Base-by-base conservation (phyloP, 75 land plant species). In the Pseudotsuga menziesii region DNA sequence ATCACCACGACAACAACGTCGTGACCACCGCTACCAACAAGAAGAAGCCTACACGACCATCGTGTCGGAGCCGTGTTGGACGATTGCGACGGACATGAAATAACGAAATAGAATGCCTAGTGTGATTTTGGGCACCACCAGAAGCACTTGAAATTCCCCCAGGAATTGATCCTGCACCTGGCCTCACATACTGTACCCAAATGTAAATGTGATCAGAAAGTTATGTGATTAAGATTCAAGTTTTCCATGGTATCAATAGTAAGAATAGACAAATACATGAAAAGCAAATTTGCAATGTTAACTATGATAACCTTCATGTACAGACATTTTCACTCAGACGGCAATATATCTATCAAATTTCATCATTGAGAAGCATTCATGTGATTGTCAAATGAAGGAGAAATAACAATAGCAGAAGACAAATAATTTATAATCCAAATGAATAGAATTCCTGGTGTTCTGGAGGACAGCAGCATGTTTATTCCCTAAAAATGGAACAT, bases 131-230 rank as follows among this genome's bases (percentile, higher is more conserved):
- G n/a, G n/a, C n/a, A n/a, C n/a, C n/a, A n/a, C n/a, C n/a, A n/a
- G n/a, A n/a, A n/a, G n/a, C n/a, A n/a, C n/a, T n/a, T n/a, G n/a
- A n/a, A n/a, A n/a, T n/a, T n/a, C n/a, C n/a, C n/a, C n/a, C n/a
- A n/a, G n/a, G n/a, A n/a, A n/a, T n/a, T n/a, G n/a, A n/a, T 58
- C 86, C 82, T 63, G 89, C 91, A 81, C 94, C 94, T 80, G 97
- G 97, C 80, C 97, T 86, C 25, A 94, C 92, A 88, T 94, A 94
- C 97, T 94, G 77, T 86, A 86, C 19, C 19, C 57, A 72, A 77
- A 64, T 35, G n/a, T 74, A 57, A 36, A 41, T 39, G 75, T 22
- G 4, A 52, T 73, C 54, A 73, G 75, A 11, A 73, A 36, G 17
- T n/a, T 9, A 1, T 11, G 17, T 48, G 4, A 7, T 44, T 48